A percentile compares a stretch with the other conserved stretches of the same genome.
Evolutionary conservation across 306 rosid genomes (phyloP).

Genomic region (Prinsepia uniflora): DNA sequence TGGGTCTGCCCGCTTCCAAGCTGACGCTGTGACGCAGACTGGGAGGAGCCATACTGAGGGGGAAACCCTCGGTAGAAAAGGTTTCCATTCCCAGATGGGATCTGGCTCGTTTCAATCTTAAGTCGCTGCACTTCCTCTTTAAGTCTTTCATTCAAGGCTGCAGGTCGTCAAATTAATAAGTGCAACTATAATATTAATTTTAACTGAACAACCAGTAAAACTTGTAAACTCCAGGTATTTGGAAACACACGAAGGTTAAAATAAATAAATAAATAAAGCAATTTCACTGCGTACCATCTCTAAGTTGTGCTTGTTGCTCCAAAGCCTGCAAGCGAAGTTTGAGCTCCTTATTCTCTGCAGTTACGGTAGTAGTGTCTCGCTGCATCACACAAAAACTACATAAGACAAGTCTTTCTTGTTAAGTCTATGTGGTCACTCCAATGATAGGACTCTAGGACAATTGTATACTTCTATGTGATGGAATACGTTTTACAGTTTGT

Average conservation of each 20-base stretch:
- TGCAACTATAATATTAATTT: not conserved
- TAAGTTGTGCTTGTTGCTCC: slow-evolving; percentile 85
- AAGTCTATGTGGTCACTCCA: slow-evolving; percentile 11
- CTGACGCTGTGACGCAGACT: slow-evolving; percentile 46
- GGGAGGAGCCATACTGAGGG: slow-evolving; percentile 55
- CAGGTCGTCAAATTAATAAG: not conserved
- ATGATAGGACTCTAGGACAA: not conserved
- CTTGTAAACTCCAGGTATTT: slow-evolving; percentile 3
- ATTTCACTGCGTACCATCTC: slow-evolving; percentile 60
- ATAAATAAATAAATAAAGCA: not conserved
- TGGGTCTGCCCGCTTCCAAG: slow-evolving; percentile 40
- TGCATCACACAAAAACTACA: slow-evolving; percentile 41
- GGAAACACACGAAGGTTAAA: not conserved
- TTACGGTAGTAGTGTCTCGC: slow-evolving; percentile 80
- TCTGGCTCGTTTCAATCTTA: slow-evolving; percentile 53
- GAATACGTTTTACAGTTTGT: not conserved
- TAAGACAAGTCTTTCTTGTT: slow-evolving; percentile 2
- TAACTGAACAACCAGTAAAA: not conserved
- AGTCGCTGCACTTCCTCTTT: slow-evolving; percentile 86
- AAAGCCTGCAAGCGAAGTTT: slow-evolving; percentile 78
- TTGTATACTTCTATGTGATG: not conserved
- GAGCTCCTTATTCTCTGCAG: slow-evolving; percentile 79
- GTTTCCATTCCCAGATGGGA: slow-evolving; percentile 45
- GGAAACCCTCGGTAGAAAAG: slow-evolving; percentile 54
- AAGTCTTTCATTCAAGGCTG: slow-evolving; percentile 80